phyloP scores from a whole-genome alignment of 1,284 basidiomycete genomes.

The Moesziomyces aphidis region DNA sequence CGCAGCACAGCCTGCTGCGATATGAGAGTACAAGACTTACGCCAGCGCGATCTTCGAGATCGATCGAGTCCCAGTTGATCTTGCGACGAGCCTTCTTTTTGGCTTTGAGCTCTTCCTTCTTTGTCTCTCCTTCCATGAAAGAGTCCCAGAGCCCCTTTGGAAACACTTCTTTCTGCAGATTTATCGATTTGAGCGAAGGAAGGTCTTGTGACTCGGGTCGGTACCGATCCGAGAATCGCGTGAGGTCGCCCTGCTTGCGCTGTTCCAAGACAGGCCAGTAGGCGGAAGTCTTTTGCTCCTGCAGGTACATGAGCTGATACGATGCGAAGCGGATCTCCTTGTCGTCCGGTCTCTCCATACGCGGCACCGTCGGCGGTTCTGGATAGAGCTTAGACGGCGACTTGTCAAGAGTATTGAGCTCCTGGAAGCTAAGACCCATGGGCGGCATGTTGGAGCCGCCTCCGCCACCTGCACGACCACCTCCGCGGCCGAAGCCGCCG shows the following conservation, averaged over 20 bases:
- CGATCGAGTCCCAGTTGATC: constrained; percentile 61
- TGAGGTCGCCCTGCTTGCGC: constrained; percentile 49
- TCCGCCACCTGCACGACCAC: constrained; percentile 32
- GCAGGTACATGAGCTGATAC: constrained; percentile 51
- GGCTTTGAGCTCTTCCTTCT: constrained; percentile 47
- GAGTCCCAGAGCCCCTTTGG: constrained; percentile 61
- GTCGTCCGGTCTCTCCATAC: constrained; percentile 44
- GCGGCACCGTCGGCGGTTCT: constrained; percentile 28
- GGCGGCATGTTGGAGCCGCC: constrained; percentile 36
- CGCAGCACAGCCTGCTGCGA: no score
- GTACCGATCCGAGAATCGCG: constrained; percentile 61
- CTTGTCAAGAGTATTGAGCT: constrained; percentile 48
- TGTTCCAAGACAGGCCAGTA: constrained; percentile 49
- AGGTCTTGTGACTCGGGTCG: constrained; percentile 50
- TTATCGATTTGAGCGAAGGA: constrained; percentile 51
- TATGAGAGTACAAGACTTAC: constrained; percentile 9
- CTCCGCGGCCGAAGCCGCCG: constrained; percentile 47
- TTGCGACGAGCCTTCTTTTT: constrained; percentile 44
- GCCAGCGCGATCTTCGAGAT: constrained; percentile 50
- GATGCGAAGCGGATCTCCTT: constrained; percentile 48
- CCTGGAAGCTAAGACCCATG: constrained; percentile 50
- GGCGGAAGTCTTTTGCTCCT: constrained; percentile 50
- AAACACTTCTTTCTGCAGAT: constrained; percentile 60
- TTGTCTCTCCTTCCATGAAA: constrained; percentile 61
- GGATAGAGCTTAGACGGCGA: constrained; percentile 53